Evolutionary conservation across 192 early-diverging fungal genomes (phyloP), one percentile per base, ranked within the genome.

Genomic region (Spinellus fusiger): DNA sequence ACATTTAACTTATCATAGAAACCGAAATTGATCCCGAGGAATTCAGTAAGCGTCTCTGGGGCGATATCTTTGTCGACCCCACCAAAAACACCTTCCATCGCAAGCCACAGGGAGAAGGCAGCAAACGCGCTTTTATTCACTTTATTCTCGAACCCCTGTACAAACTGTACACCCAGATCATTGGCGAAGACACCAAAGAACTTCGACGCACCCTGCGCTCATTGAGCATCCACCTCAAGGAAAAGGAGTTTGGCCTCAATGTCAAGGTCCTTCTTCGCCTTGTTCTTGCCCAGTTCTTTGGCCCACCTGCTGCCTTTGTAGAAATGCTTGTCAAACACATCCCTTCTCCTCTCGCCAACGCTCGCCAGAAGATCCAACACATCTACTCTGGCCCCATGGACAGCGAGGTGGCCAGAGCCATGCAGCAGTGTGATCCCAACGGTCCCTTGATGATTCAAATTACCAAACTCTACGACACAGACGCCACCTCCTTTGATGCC

Each of bases 101-200:
- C 31, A 88, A 85, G 70, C 73, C 89, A 22, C 40, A 78, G 13
- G 79, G 74, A 38, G 65, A 60, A 15, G 75, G 80, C 33, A 77
- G 78, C 37, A 77, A 83, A 65, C 86, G 97, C 15, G 84, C 92
- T 13, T 99, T 99, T 78, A 89, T 94, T 22, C 92, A 99, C 68
- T 99, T 99, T 68, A 87, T 99, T 57, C 67, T 98, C 12, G 90
- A 95, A 63, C 96, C 96, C 12, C 73, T 98, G 29, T 98, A 91
- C 82, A 98, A 98, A 74, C 64, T 97, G 1, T 95, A 89, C 71
- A 83, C 89, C 0, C 93, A 78, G 71, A 84, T 91, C 8, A 78
- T 93, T 47, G 88, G 89, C 20, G 91, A 92, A 73, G 86, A 93
- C 59, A 77, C 80, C 29, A 75, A 79, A n/a, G 72, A 68, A 4